These are phyloP conservation scores for Lolium perenne DNA, from an alignment of 176 grass and related monocot genomes.

Conservation along the genomic window DNA sequence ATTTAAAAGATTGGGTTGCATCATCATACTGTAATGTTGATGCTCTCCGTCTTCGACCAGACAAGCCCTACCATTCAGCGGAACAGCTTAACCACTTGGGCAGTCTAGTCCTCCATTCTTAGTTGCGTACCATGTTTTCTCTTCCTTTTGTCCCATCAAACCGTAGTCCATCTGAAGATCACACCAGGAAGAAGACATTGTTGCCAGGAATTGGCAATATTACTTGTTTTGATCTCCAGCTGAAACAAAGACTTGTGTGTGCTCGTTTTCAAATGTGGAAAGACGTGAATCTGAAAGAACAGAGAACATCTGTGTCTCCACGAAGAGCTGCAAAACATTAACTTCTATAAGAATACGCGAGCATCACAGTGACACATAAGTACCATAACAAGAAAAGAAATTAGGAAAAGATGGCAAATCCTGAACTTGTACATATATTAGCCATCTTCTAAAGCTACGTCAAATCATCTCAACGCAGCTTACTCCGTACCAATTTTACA, in stretches of 20 bases:
- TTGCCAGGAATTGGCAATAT: not conserved
- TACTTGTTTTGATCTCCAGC: constrained; percentile 8
- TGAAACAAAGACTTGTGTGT: constrained; percentile 19
- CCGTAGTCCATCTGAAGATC: constrained; percentile 10
- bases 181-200: constrained; percentile 3
- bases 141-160: not conserved
- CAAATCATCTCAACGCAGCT: not conserved
- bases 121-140: not conserved
- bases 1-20: constrained; percentile 40
- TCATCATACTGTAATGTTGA: constrained; percentile 5
- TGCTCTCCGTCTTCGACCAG: not conserved
- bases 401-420: not conserved
- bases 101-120: constrained; percentile 12
- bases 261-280: constrained; percentile 66
- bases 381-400: not conserved
- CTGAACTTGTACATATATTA: not conserved
- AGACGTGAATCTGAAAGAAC: constrained; percentile 80
- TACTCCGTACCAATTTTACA: not conserved
- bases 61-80: not conserved
- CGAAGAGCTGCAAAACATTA: constrained; percentile 67
- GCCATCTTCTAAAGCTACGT: not conserved
- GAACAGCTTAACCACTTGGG: not conserved
- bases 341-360: constrained; percentile 33
- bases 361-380: not conserved
- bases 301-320: constrained; percentile 84